phyloP scores from a whole-genome alignment of 371 early-diverging fungal species.

The Mucor velutinosus region DNA sequence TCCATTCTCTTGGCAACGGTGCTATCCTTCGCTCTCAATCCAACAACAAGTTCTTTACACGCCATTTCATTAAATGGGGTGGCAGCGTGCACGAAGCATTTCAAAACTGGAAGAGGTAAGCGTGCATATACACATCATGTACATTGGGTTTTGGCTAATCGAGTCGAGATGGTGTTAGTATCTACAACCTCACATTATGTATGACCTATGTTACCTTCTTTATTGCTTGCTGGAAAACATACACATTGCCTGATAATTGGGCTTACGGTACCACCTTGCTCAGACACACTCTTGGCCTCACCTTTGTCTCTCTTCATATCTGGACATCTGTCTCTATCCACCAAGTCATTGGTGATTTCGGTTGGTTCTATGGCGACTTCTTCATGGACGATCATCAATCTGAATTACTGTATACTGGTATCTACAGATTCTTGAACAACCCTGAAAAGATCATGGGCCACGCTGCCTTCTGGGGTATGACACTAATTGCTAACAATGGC shows the following conservation, averaged over 20 bases:
- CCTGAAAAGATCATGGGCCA: slow-evolving; percentile 91
- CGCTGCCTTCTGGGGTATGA: slow-evolving; percentile 88
- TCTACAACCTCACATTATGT: slow-evolving; percentile 85
- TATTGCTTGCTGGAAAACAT: slow-evolving; percentile 73
- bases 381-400: slow-evolving; percentile 72
- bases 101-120: slow-evolving; percentile 86
- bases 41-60: slow-evolving; percentile 77
- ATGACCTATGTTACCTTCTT: slow-evolving; percentile 89
- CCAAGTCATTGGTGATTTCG: slow-evolving; percentile 89
- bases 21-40: slow-evolving; percentile 78
- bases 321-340: slow-evolving; percentile 87
- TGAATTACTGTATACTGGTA: slow-evolving; percentile 77
- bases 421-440: slow-evolving; percentile 87
- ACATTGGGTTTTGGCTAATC: not conserved
- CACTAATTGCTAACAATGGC: slow-evolving; percentile 80
- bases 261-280: slow-evolving; percentile 71
- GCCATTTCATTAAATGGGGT: slow-evolving; percentile 92
- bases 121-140: too few relatives aligned
- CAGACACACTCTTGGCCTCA: slow-evolving; percentile 72
- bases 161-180: slow-evolving; percentile 33
- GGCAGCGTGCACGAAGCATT: slow-evolving; percentile 86
- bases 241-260: slow-evolving; percentile 72
- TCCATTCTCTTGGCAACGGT: slow-evolving; percentile 84
- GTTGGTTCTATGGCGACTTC: slow-evolving; percentile 92
- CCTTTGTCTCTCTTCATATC: slow-evolving; percentile 80